Conservation (phyloP, 83 land plant genomes). For the Diphasiastrum complanatum region DNA sequence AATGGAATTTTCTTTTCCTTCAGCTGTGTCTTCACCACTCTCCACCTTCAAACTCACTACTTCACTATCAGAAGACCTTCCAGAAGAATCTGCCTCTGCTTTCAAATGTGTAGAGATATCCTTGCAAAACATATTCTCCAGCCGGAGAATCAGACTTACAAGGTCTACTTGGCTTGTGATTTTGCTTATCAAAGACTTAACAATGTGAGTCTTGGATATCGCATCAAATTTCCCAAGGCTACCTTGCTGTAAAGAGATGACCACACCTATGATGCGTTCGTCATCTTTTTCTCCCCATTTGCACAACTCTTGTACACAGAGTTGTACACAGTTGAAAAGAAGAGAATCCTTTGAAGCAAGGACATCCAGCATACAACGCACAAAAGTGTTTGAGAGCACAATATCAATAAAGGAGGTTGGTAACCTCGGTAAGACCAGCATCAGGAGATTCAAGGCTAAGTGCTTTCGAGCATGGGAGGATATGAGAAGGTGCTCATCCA, state of each 20-base stretch:
- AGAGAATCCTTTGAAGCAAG: slow-evolving; percentile 58
- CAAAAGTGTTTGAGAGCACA: slow-evolving; percentile 58
- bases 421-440: slow-evolving; percentile 58
- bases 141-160: slow-evolving; percentile 39
- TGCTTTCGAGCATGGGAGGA: slow-evolving; percentile 96
- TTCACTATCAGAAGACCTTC: slow-evolving; percentile 39
- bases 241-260: slow-evolving; percentile 54
- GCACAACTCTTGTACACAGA: slow-evolving; percentile 49
- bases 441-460: slow-evolving; percentile 71
- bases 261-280: slow-evolving; percentile 42
- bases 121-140: slow-evolving; percentile 52
- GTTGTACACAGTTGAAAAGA: slow-evolving; percentile 59
- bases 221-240: slow-evolving; percentile 74
- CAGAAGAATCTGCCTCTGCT: not conserved
- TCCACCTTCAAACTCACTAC: slow-evolving; percentile 41
- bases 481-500: slow-evolving; percentile 63
- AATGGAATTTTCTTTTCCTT: slow-evolving; percentile 10
- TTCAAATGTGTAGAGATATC: slow-evolving; percentile 16
- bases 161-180: slow-evolving; percentile 44
- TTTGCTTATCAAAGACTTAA: slow-evolving; percentile 46
- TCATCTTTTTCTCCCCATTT: slow-evolving; percentile 51
- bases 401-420: slow-evolving; percentile 40
- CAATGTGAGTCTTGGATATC: slow-evolving; percentile 47
- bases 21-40: slow-evolving; percentile 13
- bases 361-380: slow-evolving; percentile 68